Evolutionary conservation across 2,329 filamentous ascomycete genomes (phyloP), one percentile per base, ranked within the genome.

Genomic region (Alternaria novae-zelandiae): DNA sequence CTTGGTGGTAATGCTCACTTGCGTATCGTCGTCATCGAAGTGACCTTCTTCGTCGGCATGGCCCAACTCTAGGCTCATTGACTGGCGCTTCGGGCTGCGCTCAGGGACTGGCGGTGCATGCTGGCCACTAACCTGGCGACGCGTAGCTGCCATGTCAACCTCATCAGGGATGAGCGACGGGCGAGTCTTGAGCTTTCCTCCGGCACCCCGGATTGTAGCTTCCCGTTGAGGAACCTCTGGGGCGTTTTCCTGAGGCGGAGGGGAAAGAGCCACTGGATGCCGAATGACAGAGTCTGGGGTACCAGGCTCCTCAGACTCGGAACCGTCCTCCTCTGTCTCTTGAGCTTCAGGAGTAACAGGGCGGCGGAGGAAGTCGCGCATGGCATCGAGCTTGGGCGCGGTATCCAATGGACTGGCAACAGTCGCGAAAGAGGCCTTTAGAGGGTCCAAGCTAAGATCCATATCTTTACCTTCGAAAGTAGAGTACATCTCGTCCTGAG

Each of bases 231-330:
- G 94, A 61, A 98, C 88, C 36, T 85, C 85, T 2, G 89, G 88
- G 0, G 88, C 87, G 49, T 88, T 85, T 15, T 80, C 78, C 3
- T 83, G 77, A 8, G 70, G 80, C 68, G 77, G 72, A 17, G 73
- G 70, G n/a, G 75, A 72, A 45, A 75, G 68, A 26, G 74, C 65
- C 5, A 92, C 79, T 3, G 89, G 88, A 73, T 94, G 92, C 65
- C 92, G 91, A 67, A 97, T 95, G 21, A 98, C 94, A 7, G 95
- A 98, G 54, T 94, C 92, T 13, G 95, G 94, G 8, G 93, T 96
- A 32, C 89, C 87, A 10, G 89, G 88, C 66, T 91, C 89, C 3
- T 87, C 86, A 0, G 87, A 85, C 30, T 86, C 86, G 0, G 87
- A 85, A 28, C 86, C 83, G 44, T 84, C 84, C 21, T 70, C 65